phyloP scores from a whole-genome alignment of 2,329 filamentous ascomycete genomes.

The Elsinoe necatrix region DNA sequence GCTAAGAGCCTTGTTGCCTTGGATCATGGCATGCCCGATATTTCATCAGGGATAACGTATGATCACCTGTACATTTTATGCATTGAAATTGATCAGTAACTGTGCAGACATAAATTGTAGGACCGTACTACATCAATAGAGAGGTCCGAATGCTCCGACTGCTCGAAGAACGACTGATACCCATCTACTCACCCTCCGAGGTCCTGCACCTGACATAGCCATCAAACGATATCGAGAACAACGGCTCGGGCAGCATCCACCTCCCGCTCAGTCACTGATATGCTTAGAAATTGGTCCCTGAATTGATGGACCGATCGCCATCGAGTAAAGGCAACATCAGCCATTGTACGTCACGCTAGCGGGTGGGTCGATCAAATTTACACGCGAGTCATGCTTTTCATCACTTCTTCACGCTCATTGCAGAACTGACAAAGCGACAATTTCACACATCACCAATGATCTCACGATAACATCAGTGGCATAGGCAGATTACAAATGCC shows the following conservation, averaged over 20 bases:
- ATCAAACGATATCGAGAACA: no score
- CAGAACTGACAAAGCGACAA: neutral
- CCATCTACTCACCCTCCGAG: neutral
- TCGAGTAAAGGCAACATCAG: neutral
- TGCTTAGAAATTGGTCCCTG: neutral
- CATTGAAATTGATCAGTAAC: neutral
- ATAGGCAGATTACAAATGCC: conserved; percentile 15
- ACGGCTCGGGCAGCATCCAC: no score
- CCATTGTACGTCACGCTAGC: neutral
- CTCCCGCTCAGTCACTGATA: no score
- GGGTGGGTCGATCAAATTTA: neutral
- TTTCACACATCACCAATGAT: neutral
- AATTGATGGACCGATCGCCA: neutral
- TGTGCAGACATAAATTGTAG: neutral
- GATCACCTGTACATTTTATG: neutral
- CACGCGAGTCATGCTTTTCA: conserved; percentile 14
- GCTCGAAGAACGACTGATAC: neutral
- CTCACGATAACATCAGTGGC: neutral
- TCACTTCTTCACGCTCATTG: conserved; percentile 6
- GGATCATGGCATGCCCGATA: neutral
- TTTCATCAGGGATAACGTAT: neutral
- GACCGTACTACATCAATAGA: neutral
- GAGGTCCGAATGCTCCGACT: neutral
- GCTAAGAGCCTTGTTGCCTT: neutral
- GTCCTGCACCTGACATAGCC: no score